Evolutionary conservation across 192 early-diverging fungal species (phyloP), one percentile per base, ranked within the genome.

Genomic region (Coemansia sp.): DNA sequence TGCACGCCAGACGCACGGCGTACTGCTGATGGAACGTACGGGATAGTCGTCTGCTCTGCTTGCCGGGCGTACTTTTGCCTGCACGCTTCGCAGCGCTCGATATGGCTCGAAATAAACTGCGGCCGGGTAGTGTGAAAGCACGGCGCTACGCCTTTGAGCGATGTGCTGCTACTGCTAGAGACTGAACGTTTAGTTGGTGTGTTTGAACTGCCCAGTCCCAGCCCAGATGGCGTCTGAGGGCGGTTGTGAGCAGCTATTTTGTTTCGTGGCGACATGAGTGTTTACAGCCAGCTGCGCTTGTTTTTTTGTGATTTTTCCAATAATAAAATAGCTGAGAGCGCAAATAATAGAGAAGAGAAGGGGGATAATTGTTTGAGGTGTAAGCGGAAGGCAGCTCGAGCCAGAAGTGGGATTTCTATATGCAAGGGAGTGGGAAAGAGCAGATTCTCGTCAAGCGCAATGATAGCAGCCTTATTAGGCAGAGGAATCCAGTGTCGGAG

Each of bases 41-140:
- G 75, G 11, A 66, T 66, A n/a, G 60, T 68, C 39, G 52, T 46
- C 31, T 51, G 31, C 48, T 78, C 75, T n/a, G 75, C 75, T 49
- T 78, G 60, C 49, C 75, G 75, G 9, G 69, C 69, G 65, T 78
- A 78, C 48, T 78, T 78, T 52, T 71, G 65, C 30, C 69, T 37
- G 36, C 75, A 78, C 26, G 75, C 75, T 42, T 78, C 69, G 50
- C 75, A 78, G 45, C 75, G 64, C 39, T 78, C 69, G 44, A 78
- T 78, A 36, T 78, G 75, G 23, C 75, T 60, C n/a, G 75, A 71
- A 12, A 78, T 78, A 45, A 78, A 71, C 69, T 78, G 69, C 45
- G 75, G 75, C 15, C 69, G 49, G 11, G 59, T 78, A 11, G 75
- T 78, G 45, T 78, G 75, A 18, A 78, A 71, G 48, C 75, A 78